Conservation (phyloP, 805 yeast genomes). For the Pichia manshurica region DNA sequence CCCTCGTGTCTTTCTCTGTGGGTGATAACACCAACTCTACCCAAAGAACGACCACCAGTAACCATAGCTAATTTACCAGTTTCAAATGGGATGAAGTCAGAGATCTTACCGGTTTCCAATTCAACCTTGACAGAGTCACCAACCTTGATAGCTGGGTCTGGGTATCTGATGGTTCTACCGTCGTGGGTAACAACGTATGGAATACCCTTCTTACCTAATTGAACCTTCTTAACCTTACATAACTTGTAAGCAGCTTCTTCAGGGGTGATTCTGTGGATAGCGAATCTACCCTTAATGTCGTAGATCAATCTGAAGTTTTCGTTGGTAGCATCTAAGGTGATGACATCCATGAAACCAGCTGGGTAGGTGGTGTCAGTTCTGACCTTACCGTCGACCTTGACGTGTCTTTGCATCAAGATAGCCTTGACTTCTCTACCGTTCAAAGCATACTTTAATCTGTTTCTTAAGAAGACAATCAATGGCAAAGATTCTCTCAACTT, state of each 20-base stretch:
- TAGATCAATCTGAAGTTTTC: constrained; percentile 99
- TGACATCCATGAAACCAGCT: constrained; percentile 99
- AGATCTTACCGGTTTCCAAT: constrained; percentile 91
- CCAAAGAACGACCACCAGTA: constrained; percentile 98
- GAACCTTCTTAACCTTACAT: constrained; percentile 97
- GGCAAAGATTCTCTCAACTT: constrained; percentile 98
- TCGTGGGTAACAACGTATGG: constrained; percentile 99
- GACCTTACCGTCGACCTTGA: constrained; percentile 97
- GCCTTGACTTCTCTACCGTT: constrained; percentile 99
- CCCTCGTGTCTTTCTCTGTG: constrained; percentile 98
- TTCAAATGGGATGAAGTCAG: constrained; percentile 85
- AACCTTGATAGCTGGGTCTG: constrained; percentile 94
- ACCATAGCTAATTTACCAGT: constrained; percentile 88
- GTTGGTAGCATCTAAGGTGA: constrained; percentile 94
- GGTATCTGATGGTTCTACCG: constrained; percentile 99
- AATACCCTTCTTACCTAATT: constrained; percentile 96
- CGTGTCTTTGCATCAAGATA: constrained; percentile 96
- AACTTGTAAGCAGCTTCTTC: constrained; percentile 98
- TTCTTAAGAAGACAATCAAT: constrained; percentile 92
- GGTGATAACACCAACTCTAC: constrained; percentile 91
- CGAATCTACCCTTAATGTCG: constrained; percentile 98
- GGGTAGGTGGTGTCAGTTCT: constrained; percentile 99
- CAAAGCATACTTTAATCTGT: constrained; percentile 97
- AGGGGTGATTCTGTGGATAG: constrained; percentile 98
- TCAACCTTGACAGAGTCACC: constrained; percentile 98